These are phyloP conservation scores for Sporothrix brasiliensis DNA, from an alignment of 2,329 filamentous ascomycete species.

Conservation along the genomic window DNA sequence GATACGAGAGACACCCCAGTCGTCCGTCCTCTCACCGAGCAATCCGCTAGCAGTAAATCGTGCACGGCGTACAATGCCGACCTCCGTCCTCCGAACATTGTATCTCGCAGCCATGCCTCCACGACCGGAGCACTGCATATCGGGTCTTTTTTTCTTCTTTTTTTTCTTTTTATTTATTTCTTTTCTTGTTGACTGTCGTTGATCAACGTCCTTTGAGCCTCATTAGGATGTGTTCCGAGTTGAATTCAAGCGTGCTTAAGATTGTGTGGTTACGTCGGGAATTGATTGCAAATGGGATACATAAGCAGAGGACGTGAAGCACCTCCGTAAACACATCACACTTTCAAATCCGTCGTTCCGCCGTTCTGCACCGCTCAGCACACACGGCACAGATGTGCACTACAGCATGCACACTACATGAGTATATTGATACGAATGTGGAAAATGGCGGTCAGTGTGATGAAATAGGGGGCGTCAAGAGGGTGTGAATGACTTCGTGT, in stretches of 20 bases:
- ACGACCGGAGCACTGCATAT: constrained; percentile 2
- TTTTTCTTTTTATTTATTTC: background rate
- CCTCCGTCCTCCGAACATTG: background rate
- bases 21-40: background rate
- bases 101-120: constrained; percentile 5
- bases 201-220: background rate
- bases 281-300: too few species aligned
- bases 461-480: background rate
- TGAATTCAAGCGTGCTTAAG: background rate
- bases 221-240: background rate
- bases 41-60: background rate
- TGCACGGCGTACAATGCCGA: background rate
- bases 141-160: constrained; percentile 2
- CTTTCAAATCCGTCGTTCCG: background rate
- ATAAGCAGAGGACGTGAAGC: too few species aligned
- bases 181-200: background rate
- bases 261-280: too few species aligned
- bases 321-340: background rate
- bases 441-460: constrained; percentile 15
- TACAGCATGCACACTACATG: background rate
- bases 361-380: constrained; percentile 12
- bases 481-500: too few species aligned
- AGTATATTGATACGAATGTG: background rate
- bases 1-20: background rate
- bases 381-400: constrained; percentile 14